Conservation (phyloP, 305 asterid genomes). For the Stenogyne calaminthoides region DNA sequence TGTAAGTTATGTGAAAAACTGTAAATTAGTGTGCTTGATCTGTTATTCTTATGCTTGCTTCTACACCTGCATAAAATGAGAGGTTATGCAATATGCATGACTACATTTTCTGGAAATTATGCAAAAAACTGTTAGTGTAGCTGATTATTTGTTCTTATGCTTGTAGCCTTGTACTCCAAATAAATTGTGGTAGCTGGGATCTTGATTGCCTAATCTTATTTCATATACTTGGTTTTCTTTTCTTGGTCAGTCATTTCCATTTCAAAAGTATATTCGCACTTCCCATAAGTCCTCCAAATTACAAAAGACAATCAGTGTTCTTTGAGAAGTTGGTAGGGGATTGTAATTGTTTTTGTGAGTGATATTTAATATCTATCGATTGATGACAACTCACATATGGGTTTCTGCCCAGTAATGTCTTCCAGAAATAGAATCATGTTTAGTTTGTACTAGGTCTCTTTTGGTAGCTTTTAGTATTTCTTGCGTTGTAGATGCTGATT, state of each 20-base stretch:
- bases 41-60: not conserved
- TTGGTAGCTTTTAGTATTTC: not conserved
- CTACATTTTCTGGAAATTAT: not conserved
- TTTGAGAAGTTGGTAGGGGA: not conserved
- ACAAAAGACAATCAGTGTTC: not conserved
- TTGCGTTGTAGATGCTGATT: not conserved
- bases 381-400: not conserved
- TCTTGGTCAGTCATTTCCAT: not conserved
- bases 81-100: not conserved
- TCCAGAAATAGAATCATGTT: not conserved
- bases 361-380: not conserved
- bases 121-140: not conserved
- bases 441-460: not conserved
- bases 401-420: not conserved
- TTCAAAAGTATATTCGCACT: not conserved
- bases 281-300: not conserved
- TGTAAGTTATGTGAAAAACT: not conserved
- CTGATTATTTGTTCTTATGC: not conserved
- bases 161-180: not conserved
- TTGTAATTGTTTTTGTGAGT: not conserved
- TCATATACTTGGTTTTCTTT: not conserved
- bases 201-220: too few relatives aligned
- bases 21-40: not conserved
- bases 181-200: too few relatives aligned
- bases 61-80: not conserved